Conservation (phyloP, 2,329 filamentous ascomycete genomes). For the Alternaria dauci region DNA sequence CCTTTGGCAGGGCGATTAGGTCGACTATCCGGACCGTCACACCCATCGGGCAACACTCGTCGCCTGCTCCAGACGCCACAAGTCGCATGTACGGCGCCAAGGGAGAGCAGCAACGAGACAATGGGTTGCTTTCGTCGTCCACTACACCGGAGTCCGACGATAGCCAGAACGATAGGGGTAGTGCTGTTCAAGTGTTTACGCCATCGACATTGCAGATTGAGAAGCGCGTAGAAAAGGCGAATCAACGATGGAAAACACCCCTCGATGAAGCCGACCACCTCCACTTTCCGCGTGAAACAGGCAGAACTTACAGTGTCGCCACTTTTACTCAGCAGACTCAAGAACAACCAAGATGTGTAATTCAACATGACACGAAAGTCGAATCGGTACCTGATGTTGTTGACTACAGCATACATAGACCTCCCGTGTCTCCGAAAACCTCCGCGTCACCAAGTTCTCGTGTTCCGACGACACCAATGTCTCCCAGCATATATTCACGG, state of each 20-base stretch:
- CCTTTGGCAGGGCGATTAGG: constrained; percentile 39
- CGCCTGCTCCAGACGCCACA: constrained; percentile 14
- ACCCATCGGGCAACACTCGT: constrained; percentile 30
- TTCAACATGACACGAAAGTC: neutral
- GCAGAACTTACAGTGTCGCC: constrained; percentile 28
- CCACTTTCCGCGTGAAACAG: constrained; percentile 39
- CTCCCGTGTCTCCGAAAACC: constrained; percentile 1
- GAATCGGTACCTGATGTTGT: too few relatives aligned
- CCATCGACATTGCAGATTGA: constrained; percentile 53
- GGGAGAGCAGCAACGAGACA: constrained; percentile 17
- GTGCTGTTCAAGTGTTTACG: constrained; percentile 15
- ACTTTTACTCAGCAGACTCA: constrained; percentile 10
- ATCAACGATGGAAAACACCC: constrained; percentile 54
- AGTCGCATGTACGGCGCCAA: constrained; percentile 12
- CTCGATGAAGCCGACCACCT: constrained; percentile 47
- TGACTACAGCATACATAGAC: neutral
- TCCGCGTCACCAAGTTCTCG: constrained; percentile 20
- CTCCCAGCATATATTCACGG: constrained; percentile 59
- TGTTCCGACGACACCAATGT: constrained; percentile 44
- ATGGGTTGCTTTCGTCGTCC: constrained; percentile 14
- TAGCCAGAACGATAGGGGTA: neutral
- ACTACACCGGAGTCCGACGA: constrained; percentile 9
- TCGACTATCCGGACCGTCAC: constrained; percentile 52
- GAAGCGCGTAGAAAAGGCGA: constrained; percentile 49
- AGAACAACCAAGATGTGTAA: neutral